These are phyloP conservation scores for Mortierella sp. DNA, from an alignment of 371 early-diverging fungal species.

Conservation along the genomic window DNA sequence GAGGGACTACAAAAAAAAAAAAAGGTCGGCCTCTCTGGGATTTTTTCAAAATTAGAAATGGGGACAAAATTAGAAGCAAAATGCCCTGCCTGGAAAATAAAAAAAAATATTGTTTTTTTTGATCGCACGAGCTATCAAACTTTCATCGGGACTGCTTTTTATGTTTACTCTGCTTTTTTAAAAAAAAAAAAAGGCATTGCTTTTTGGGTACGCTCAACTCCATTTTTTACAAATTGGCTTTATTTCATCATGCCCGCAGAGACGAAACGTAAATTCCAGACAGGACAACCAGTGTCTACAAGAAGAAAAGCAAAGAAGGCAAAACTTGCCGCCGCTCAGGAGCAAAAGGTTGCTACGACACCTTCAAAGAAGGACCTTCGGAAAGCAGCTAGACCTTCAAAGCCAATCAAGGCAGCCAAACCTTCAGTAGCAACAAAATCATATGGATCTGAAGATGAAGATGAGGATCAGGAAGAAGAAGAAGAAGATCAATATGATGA, in stretches of 20 bases:
- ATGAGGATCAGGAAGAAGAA: conserved; percentile 2
- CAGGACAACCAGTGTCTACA: conserved; percentile 47
- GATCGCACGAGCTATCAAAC: neutral
- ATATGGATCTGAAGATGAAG: conserved; percentile 11
- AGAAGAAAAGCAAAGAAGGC: conserved; percentile 52
- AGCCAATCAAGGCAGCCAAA: conserved; percentile 3
- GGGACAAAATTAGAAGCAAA: too few species aligned
- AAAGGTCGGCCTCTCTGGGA: too few species aligned
- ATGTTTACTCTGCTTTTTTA: neutral
- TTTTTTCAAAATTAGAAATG: too few species aligned
- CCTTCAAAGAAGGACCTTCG: conserved; percentile 45
- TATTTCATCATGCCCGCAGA: conserved; percentile 36
- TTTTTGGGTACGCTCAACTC: neutral
- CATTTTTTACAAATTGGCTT: neutral
- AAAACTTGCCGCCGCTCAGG: conserved; percentile 23
- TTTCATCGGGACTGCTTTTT: neutral
- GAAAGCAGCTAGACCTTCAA: conserved; percentile 24
- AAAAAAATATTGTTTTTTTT: neutral
- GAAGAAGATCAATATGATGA: conserved; percentile 29
- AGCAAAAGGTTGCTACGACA: conserved; percentile 14
- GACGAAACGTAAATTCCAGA: conserved; percentile 47
- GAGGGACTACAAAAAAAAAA: too few species aligned
- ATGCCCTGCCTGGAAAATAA: too few species aligned
- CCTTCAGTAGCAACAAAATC: neutral
- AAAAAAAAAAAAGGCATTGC: conserved; percentile 11